Evolutionary conservation across 2,329 filamentous ascomycete species (phyloP), one percentile per base, ranked within the genome.

Genomic region (Leptoxyphium fumago): DNA sequence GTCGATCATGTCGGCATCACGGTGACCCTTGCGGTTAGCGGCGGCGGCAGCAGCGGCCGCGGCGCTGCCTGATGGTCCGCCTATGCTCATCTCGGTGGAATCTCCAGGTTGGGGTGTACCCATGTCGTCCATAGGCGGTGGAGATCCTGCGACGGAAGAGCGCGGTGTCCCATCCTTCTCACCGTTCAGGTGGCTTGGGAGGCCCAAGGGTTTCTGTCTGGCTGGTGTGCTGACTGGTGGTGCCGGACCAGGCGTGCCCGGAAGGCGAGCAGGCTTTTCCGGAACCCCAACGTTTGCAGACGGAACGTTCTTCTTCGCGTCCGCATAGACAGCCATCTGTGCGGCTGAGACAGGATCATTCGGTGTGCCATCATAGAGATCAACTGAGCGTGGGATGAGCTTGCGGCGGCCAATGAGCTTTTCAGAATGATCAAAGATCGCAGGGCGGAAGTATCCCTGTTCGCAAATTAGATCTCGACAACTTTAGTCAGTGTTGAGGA

Each of bases 301-400:
- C 1, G 60, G 59, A 7, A 60, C 52, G 47, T 63, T 64, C 13
- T 65, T 61, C 10, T 58, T 69, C 43, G 73, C 71, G 34, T 68
- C 65, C 32, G 71, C 67, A 49, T 78, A 64, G 29, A 81, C 71
- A 39, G 73, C 80, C 8, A 85, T 69, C 64, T 98, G 91, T 4
- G 91, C 89, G 8, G 80, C 72, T 0, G 91, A 94, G 1, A 79
- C 69, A 1, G 91, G 91, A 58, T 98, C 91, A 60, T 96, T 94
- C 1, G 88, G 85, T 10, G 89, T 82, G 26, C 82, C 80, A 48
- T 96, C 91, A 62, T 98, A 98, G 10, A 93, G 78, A 59, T 98
- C 94, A 55, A 88, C 87, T 0, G 89, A 95, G 32, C 84, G 81
- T 44, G 85, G 80, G 29, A 96, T 78, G 17, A 96, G 70, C 56